Percentiles rank a stretch among this genome's conserved stretches.
phyloP scores from a whole-genome alignment of 345 rosid genomes.

The Camelina laxa region DNA sequence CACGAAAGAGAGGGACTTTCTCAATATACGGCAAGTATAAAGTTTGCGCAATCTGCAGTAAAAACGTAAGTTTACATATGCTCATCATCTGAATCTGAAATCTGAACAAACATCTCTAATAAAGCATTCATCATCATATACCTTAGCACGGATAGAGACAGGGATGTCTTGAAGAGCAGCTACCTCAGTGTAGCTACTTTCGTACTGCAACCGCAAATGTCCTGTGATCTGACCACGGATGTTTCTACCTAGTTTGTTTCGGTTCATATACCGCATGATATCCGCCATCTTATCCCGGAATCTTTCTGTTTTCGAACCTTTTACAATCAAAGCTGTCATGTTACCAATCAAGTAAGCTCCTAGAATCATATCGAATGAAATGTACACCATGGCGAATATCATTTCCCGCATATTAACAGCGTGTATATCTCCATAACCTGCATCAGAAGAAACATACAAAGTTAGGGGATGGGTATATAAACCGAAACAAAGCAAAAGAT shows the following conservation, averaged over 20 bases:
- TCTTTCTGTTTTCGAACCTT: slow-evolving; percentile 87
- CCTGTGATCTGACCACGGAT: slow-evolving; percentile 66
- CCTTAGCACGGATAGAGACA: slow-evolving; percentile 75
- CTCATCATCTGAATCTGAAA: background rate
- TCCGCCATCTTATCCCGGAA: slow-evolving; percentile 81
- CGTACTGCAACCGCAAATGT: slow-evolving; percentile 66
- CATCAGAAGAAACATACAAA: background rate
- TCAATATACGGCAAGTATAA: slow-evolving; percentile 73
- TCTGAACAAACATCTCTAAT: background rate
- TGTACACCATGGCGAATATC: slow-evolving; percentile 81
- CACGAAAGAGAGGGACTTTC: slow-evolving; percentile 69
- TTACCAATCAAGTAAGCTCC: slow-evolving; percentile 91
- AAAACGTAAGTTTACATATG: slow-evolving; percentile 14
- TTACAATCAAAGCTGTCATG: slow-evolving; percentile 89
- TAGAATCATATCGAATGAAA: slow-evolving; percentile 88
- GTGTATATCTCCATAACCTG: slow-evolving; percentile 94
- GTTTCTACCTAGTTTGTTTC: slow-evolving; percentile 65
- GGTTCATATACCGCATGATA: slow-evolving; percentile 67
- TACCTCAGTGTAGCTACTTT: slow-evolving; percentile 61
- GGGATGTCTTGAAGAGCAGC: slow-evolving; percentile 84
- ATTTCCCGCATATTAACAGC: slow-evolving; percentile 87
- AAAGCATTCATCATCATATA: slow-evolving; percentile 22
- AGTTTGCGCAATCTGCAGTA: slow-evolving; percentile 71
- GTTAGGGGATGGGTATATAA: background rate
- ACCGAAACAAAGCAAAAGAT: background rate